Evolutionary conservation across 495 filamentous ascomycete species (phyloP).

Genomic region (Penicillium pancosmium): DNA sequence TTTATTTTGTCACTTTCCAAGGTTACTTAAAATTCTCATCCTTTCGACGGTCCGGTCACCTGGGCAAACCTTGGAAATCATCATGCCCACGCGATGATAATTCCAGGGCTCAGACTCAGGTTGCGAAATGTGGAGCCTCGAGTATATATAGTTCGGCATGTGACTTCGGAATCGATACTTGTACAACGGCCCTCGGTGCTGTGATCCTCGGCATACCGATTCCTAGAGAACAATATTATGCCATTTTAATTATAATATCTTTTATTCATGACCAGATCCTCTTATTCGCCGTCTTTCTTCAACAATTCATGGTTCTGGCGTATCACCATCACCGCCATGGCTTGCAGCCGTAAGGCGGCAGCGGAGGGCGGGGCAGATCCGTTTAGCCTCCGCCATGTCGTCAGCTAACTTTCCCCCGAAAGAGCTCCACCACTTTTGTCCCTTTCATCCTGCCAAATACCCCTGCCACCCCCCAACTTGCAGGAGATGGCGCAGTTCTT

Average conservation of each 20-base stretch:
- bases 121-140: too few species aligned
- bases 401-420: slow-evolving; percentile 26
- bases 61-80: too few species aligned
- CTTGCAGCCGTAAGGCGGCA: slow-evolving; percentile 22
- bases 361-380: slow-evolving; percentile 36
- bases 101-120: too few species aligned
- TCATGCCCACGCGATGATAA: too few species aligned
- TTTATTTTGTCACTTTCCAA: not conserved
- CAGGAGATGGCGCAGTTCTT: slow-evolving; percentile 78
- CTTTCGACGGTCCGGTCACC: too few species aligned
- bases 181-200: too few species aligned
- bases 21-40: too few species aligned
- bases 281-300: not conserved
- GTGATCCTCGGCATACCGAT: too few species aligned
- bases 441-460: slow-evolving; percentile 16
- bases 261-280: not conserved
- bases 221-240: not conserved
- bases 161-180: too few species aligned
- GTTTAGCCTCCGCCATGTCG: slow-evolving; percentile 36
- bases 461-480: slow-evolving; percentile 6
- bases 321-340: not conserved
- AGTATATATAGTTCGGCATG: too few species aligned
- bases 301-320: not conserved
- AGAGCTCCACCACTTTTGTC: slow-evolving; percentile 23
- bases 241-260: not conserved